Conservation (phyloP, 75 land plant genomes). For the Ceratopteris richardii region DNA sequence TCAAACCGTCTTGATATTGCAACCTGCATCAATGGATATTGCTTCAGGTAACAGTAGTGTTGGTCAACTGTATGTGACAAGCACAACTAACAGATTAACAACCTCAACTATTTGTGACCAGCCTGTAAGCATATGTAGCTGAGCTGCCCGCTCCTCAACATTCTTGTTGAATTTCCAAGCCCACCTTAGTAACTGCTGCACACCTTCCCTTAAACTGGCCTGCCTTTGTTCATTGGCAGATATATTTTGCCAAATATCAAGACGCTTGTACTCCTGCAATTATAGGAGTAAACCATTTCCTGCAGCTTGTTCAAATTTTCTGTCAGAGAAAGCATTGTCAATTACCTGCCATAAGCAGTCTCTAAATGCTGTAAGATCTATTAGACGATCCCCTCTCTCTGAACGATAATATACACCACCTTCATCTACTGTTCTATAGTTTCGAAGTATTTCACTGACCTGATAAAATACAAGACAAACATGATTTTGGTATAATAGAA, state of each 20-base stretch:
- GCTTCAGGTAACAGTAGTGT: too few relatives aligned
- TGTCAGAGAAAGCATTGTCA: too few relatives aligned
- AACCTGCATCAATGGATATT: conserved; percentile 60
- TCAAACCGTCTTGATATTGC: conserved; percentile 64
- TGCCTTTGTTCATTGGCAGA: conserved; percentile 43
- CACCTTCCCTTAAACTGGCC: conserved; percentile 48
- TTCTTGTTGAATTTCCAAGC: conserved; percentile 88
- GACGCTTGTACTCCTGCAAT: conserved; percentile 44
- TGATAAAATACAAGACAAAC: conserved; percentile 13
- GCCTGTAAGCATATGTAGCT: conserved; percentile 85
- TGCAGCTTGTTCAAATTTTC: too few relatives aligned
- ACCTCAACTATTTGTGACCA: conserved; percentile 98
- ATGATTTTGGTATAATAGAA: conserved; percentile 1
- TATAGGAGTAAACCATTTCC: too few relatives aligned
- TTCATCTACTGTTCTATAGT: conserved; percentile 50
- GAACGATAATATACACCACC: conserved; percentile 85
- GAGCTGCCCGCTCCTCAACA: conserved; percentile 94
- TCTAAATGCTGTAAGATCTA: conserved; percentile 75
- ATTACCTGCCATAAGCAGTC: conserved; percentile 94
- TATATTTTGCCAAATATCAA: conserved; percentile 40
- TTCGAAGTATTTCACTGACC: conserved; percentile 69
- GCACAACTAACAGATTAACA: too few relatives aligned
- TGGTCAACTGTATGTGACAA: too few relatives aligned
- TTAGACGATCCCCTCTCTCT: conserved; percentile 87
- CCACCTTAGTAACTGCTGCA: conserved; percentile 87